A percentile compares a stretch with the other conserved stretches of the same genome.
These are phyloP conservation scores for Cymodocea nodosa DNA, from an alignment of 116 monocot genomes.

Conservation along the genomic window DNA sequence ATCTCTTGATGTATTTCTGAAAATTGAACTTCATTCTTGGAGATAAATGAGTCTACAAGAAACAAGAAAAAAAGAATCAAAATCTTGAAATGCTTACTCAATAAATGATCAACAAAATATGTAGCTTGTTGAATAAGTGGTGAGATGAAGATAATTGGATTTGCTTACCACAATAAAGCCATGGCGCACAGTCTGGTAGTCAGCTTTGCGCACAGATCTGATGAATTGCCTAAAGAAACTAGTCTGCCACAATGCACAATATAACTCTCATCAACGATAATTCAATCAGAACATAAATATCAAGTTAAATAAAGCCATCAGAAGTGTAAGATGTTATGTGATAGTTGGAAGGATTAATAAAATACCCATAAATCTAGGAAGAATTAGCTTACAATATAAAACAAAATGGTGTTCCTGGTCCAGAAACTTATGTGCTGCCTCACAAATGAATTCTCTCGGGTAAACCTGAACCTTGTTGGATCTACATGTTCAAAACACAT, in stretches of 20 bases:
- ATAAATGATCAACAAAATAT: no score
- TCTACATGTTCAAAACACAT: constrained; percentile 27
- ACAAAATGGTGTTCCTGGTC: constrained; percentile 32
- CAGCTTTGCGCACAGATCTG: constrained; percentile 58
- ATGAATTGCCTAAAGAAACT: constrained; percentile 83
- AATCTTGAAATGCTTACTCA: no score
- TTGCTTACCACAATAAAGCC: constrained; percentile 67
- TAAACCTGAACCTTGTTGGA: constrained; percentile 67
- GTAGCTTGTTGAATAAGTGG: not conserved
- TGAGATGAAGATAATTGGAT: no score
- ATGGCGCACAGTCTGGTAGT: constrained; percentile 73
- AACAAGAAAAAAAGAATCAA: not conserved
- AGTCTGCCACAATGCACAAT: constrained; percentile 22
- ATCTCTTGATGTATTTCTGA: constrained; percentile 72
- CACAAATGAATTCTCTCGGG: constrained; percentile 74
- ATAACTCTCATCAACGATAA: not conserved
- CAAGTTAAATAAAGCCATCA: not conserved
- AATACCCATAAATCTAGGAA: no score
- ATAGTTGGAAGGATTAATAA: no score
- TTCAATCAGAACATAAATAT: not conserved
- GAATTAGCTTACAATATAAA: constrained; percentile 54
- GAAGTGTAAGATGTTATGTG: not conserved
- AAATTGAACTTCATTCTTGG: constrained; percentile 79
- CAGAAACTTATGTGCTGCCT: constrained; percentile 53
- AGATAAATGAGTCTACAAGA: constrained; percentile 62